Conservation (phyloP, 345 rosid species). For the Hibiscus trionum region DNA sequence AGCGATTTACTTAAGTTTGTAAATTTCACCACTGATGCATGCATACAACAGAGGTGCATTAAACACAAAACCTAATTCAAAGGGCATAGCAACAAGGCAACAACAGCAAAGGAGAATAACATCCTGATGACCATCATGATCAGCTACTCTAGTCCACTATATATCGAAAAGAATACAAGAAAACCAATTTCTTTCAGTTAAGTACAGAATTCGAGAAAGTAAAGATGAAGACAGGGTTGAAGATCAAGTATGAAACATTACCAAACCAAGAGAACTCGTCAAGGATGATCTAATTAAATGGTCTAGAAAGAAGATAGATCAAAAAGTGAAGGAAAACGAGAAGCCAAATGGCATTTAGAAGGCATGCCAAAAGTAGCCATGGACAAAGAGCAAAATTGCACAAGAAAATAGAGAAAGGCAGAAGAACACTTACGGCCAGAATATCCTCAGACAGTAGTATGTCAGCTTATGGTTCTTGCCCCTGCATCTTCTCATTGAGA, state of each 20-base stretch:
- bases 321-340: background rate
- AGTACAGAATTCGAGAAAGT: background rate
- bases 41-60: too few species aligned
- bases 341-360: background rate
- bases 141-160: too few species aligned
- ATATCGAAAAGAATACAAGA: too few species aligned
- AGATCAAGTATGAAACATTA: background rate
- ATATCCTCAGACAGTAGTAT: background rate
- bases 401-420: background rate
- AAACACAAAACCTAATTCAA: too few species aligned
- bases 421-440: background rate
- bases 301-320: background rate
- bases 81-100: too few species aligned
- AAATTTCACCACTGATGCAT: too few species aligned
- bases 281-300: background rate
- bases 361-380: background rate
- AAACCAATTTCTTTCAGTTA: background rate
- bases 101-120: background rate
- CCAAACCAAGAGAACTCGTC: background rate
- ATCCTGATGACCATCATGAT: background rate
- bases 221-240: background rate
- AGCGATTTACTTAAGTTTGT: too few species aligned
- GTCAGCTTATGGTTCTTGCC: background rate
- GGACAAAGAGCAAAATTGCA: background rate
- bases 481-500: background rate